Conservation (phyloP, 73 alveolate species). For the Paramecium primaurelia region DNA sequence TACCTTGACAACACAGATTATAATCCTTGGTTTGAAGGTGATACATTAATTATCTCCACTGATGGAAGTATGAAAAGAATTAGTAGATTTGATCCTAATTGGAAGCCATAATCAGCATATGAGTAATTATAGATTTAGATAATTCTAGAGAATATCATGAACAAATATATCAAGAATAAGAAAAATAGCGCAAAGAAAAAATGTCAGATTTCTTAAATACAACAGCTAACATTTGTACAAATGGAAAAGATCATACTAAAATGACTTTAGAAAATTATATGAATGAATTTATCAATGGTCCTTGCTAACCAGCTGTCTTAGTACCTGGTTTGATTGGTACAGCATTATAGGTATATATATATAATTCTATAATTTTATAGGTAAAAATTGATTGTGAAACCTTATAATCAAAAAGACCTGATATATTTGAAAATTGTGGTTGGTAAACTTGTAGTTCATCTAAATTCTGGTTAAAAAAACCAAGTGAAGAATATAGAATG, state of each 20-base stretch:
- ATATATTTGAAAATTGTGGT: conserved; percentile 49
- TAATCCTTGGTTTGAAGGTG: conserved; percentile 33
- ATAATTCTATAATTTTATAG: not conserved
- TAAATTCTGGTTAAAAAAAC: conserved; percentile 48
- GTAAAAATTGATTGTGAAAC: conserved; percentile 52
- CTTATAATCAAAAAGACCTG: conserved; percentile 22
- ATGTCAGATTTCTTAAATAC: not conserved
- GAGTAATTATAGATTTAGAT: not conserved
- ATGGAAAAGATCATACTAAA: conserved; percentile 6
- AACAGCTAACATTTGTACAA: not conserved
- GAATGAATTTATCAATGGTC: conserved; percentile 41
- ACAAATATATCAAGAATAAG: not conserved
- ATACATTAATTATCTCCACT: not conserved
- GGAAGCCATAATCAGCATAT: not conserved
- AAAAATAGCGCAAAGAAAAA: not conserved
- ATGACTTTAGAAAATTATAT: not conserved
- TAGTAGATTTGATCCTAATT: not conserved
- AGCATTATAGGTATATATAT: not conserved
- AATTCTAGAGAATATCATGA: conserved; percentile 5
- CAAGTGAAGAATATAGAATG: conserved; percentile 48
- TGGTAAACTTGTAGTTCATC: conserved; percentile 54
- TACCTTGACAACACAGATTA: conserved; percentile 20
- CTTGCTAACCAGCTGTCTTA: conserved; percentile 43
- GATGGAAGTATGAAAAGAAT: not conserved
- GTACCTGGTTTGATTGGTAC: conserved; percentile 58